Evolutionary conservation across 768 basidiomycete species (phyloP).

Genomic region (Leccinum sublutescens): DNA sequence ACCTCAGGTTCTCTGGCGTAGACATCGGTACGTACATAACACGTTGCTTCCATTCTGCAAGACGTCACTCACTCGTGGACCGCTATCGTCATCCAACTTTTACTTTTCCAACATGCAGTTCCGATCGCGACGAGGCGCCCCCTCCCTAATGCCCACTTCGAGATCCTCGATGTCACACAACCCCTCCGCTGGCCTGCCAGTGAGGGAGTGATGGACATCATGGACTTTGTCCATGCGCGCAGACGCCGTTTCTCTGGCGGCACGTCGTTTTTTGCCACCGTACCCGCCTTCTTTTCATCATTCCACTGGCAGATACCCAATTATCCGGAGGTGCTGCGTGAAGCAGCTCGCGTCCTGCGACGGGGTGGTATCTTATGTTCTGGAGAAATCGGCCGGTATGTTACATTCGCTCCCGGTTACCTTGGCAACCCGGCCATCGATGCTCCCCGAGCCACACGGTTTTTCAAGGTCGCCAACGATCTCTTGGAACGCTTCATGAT

Average conservation of each 20-base stretch:
- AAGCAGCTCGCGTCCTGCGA: constrained; percentile 62
- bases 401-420: constrained; percentile 38
- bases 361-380: constrained; percentile 71
- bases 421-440: constrained; percentile 24
- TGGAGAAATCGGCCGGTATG: constrained; percentile 54
- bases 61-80: constrained; percentile 10
- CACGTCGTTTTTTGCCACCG: constrained; percentile 34
- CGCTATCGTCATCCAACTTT: constrained; percentile 5
- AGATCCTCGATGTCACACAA: constrained; percentile 60
- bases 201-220: constrained; percentile 48
- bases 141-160: constrained; percentile 58
- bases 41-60: constrained; percentile 12
- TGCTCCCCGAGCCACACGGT: constrained; percentile 27
- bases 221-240: constrained; percentile 57
- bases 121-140: constrained; percentile 70
- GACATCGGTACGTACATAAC: constrained; percentile 63
- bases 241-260: constrained; percentile 51
- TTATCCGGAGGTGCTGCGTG: constrained; percentile 51
- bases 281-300: constrained; percentile 14
- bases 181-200: constrained; percentile 44
- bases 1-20: constrained; percentile 55
- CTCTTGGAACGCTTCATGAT: constrained; percentile 26
- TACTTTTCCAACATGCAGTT: constrained; percentile 39
- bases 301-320: constrained; percentile 48
- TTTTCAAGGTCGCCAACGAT: constrained; percentile 42